A percentile compares a stretch with the other conserved stretches of the same genome.
phyloP scores from a whole-genome alignment of 2,329 filamentous ascomycete species.

The Arthroderma sp. region DNA sequence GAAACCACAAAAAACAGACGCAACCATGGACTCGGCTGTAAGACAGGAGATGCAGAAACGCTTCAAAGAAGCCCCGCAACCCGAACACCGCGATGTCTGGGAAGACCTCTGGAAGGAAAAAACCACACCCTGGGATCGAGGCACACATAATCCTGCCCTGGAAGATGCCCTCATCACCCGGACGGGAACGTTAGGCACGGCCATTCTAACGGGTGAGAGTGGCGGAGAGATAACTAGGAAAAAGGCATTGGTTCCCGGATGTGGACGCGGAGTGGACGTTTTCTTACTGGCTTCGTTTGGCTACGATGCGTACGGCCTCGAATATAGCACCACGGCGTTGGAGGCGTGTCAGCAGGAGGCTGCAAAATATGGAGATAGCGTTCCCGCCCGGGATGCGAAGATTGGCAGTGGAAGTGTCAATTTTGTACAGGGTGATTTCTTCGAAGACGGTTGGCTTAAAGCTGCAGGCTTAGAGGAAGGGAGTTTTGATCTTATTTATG shows the following conservation, averaged over 20 bases:
- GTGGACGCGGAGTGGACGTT: slow-evolving; percentile 71
- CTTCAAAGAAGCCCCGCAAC: slow-evolving; percentile 30
- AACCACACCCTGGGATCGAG: slow-evolving; percentile 47
- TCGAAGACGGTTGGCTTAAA: slow-evolving; percentile 30
- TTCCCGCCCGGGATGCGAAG: slow-evolving; percentile 22
- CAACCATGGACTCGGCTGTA: no score
- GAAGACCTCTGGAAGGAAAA: slow-evolving; percentile 42
- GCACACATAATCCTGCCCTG: slow-evolving; percentile 46
- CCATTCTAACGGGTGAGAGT: slow-evolving; percentile 3
- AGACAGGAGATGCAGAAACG: slow-evolving; percentile 13
- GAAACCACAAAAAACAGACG: no score
- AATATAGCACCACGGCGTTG: slow-evolving; percentile 44
- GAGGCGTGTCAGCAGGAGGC: slow-evolving; percentile 26
- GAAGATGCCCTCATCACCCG: slow-evolving; percentile 38
- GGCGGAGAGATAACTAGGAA: slow-evolving; percentile 23
- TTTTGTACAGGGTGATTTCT: slow-evolving; percentile 35
- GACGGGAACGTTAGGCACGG: slow-evolving; percentile 20
- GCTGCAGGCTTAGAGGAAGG: slow-evolving; percentile 20
- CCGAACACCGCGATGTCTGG: slow-evolving; percentile 37
- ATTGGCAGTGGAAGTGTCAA: slow-evolving; percentile 25
- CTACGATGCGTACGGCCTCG: slow-evolving; percentile 65
- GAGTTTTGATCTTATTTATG: slow-evolving; percentile 43
- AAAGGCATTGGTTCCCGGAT: slow-evolving; percentile 63
- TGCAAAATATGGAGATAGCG: slow-evolving; percentile 20
- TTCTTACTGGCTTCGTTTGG: slow-evolving; percentile 60